Conservation (phyloP, 257 asterid genomes). For the Echites panduratus region DNA sequence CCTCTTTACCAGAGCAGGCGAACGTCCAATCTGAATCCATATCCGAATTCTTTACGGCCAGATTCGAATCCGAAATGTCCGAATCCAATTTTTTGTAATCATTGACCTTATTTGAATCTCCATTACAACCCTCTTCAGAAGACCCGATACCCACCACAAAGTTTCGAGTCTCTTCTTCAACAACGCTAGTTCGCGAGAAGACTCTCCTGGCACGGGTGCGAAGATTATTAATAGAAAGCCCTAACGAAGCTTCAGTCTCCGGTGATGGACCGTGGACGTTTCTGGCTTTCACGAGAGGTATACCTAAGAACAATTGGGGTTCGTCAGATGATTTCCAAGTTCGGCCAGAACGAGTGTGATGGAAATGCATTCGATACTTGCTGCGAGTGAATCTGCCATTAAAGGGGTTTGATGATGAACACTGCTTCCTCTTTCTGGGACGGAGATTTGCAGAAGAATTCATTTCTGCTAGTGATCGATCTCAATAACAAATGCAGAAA, state of each 20-base stretch:
- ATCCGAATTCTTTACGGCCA: background rate
- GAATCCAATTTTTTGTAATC: background rate
- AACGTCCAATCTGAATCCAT: conserved; percentile 12
- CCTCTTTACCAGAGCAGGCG: conserved; percentile 5
- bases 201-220: conserved; percentile 31
- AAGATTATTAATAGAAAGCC: conserved; percentile 38
- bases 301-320: background rate
- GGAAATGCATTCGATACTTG: conserved; percentile 34
- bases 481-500: background rate
- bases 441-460: conserved; percentile 1
- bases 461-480: background rate
- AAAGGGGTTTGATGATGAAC: conserved; percentile 9
- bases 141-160: background rate
- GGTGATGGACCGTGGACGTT: background rate
- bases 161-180: conserved; percentile 7
- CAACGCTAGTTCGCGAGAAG: conserved; percentile 15
- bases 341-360: conserved; percentile 38
- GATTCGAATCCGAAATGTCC: background rate
- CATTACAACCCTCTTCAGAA: conserved; percentile 9
- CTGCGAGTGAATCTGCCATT: conserved; percentile 39
- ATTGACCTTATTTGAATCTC: background rate
- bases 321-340: background rate
- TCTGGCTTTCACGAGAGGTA: conserved; percentile 14
- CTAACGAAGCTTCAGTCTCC: conserved; percentile 17
- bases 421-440: conserved; percentile 24